Percentiles rank a stretch among this genome's conserved stretches.
Evolutionary conservation across 768 basidiomycete species (phyloP).

Genomic region (Leccinum subgranulosum): DNA sequence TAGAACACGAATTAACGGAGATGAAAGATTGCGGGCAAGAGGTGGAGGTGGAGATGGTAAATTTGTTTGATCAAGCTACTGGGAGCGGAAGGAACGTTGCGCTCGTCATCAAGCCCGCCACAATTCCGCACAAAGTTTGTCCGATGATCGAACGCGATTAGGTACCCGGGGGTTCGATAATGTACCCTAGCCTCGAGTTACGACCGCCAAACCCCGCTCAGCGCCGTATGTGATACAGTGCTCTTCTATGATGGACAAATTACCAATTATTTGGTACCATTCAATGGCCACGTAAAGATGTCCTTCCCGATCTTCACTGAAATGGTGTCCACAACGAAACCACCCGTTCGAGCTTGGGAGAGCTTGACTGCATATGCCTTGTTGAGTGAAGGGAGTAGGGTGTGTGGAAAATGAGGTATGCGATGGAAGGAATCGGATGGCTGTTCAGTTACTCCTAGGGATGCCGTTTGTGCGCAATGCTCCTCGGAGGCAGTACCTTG

Average conservation of each 20-base stretch:
- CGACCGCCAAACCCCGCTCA: slow-evolving; percentile 2
- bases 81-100: slow-evolving; percentile 75
- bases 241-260: slow-evolving; percentile 5
- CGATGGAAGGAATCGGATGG: slow-evolving; percentile 36
- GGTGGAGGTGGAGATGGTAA: slow-evolving; percentile 47
- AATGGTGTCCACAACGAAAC: slow-evolving; percentile 53
- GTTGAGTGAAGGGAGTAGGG: slow-evolving; percentile 50
- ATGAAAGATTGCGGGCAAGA: slow-evolving; percentile 16
- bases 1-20: slow-evolving; percentile 39
- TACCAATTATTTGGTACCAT: slow-evolving; percentile 11
- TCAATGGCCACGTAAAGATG: slow-evolving; percentile 44
- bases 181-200: background rate
- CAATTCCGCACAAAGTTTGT: slow-evolving; percentile 4
- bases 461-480: background rate
- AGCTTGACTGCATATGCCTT: slow-evolving; percentile 41
- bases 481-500: slow-evolving; percentile 4
- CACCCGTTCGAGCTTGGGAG: slow-evolving; percentile 41
- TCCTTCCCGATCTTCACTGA: slow-evolving; percentile 72
- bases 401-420: slow-evolving; percentile 49
- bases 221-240: slow-evolving; percentile 6
- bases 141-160: background rate
- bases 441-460: slow-evolving; percentile 6
- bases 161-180: slow-evolving; percentile 6
- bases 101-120: slow-evolving; percentile 45
- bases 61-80: slow-evolving; percentile 68